Conservation (phyloP, 768 basidiomycete species). For the Coprinellus micaceus region DNA sequence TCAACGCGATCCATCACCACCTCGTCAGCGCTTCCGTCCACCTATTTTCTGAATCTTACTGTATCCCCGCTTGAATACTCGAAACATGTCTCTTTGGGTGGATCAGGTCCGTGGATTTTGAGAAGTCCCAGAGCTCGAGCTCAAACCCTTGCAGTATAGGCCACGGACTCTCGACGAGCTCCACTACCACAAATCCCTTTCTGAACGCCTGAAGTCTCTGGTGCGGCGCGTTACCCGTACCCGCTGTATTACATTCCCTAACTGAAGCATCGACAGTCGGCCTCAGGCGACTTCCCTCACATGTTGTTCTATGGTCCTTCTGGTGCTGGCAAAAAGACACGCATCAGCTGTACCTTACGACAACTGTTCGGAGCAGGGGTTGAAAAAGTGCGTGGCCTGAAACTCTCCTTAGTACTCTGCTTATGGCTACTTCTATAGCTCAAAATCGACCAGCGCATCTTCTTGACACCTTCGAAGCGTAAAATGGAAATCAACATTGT, state of each 20-base stretch:
- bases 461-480: conserved; percentile 88
- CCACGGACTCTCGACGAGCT: conserved; percentile 81
- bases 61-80: not conserved
- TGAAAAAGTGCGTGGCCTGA: conserved; percentile 65
- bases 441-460: conserved; percentile 96
- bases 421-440: conserved; percentile 46
- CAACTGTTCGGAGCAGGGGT: conserved; percentile 89
- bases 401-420: not conserved
- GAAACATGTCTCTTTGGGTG: conserved; percentile 65
- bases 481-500: conserved; percentile 97
- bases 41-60: too few species aligned
- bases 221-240: conserved; percentile 39
- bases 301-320: conserved; percentile 97
- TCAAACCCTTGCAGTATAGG: conserved; percentile 56
- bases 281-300: conserved; percentile 93
- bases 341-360: conserved; percentile 84
- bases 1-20: not conserved
- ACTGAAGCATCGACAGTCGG: too few species aligned
- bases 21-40: not conserved
- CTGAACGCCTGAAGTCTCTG: conserved; percentile 73
- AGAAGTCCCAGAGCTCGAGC: not conserved
- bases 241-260: too few species aligned
- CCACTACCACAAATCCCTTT: conserved; percentile 83
- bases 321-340: conserved; percentile 97
- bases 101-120: conserved; percentile 44